Conservation (phyloP, 1,284 basidiomycete genomes). For the Peniophora sp. region DNA sequence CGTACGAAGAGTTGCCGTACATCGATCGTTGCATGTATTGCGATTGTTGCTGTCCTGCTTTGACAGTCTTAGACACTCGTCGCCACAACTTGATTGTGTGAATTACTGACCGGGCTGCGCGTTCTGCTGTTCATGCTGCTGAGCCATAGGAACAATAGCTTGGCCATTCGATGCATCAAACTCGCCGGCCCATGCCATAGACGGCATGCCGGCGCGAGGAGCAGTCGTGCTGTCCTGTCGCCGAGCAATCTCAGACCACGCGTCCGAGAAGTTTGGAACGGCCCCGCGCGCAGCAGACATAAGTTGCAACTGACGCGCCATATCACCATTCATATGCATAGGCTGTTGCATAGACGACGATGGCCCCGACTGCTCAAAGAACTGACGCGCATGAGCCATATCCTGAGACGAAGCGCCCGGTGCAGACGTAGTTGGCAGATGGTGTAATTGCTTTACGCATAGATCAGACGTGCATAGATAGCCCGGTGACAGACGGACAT, state of each 20-base stretch:
- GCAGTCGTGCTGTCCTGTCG: conserved; percentile 16
- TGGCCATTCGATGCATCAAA: conserved; percentile 15
- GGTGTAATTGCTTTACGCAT: conserved; percentile 46
- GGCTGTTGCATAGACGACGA: conserved; percentile 26
- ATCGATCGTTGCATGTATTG: conserved; percentile 6
- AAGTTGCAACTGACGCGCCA: conserved; percentile 24
- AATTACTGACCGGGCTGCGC: neutral
- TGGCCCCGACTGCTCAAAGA: conserved; percentile 46
- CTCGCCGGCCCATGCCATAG: conserved; percentile 22
- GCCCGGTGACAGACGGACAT: conserved; percentile 12
- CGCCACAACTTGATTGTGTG: neutral
- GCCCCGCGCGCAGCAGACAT: conserved; percentile 15
- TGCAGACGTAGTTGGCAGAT: conserved; percentile 52
- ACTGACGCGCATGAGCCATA: conserved; percentile 67
- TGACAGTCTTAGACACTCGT: conserved; percentile 4
- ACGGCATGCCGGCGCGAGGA: conserved; percentile 11
- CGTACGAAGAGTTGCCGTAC: conserved; percentile 18
- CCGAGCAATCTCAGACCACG: conserved; percentile 49
- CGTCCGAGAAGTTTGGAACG: conserved; percentile 31
- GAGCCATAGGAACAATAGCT: neutral
- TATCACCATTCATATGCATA: conserved; percentile 3
- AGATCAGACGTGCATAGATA: neutral
- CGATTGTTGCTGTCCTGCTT: conserved; percentile 10
- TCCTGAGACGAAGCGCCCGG: conserved; percentile 52
- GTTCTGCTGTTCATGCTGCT: neutral